phyloP scores from a whole-genome alignment of 208 protist genomes.

The Acanthamoeba lenticulata region DNA sequence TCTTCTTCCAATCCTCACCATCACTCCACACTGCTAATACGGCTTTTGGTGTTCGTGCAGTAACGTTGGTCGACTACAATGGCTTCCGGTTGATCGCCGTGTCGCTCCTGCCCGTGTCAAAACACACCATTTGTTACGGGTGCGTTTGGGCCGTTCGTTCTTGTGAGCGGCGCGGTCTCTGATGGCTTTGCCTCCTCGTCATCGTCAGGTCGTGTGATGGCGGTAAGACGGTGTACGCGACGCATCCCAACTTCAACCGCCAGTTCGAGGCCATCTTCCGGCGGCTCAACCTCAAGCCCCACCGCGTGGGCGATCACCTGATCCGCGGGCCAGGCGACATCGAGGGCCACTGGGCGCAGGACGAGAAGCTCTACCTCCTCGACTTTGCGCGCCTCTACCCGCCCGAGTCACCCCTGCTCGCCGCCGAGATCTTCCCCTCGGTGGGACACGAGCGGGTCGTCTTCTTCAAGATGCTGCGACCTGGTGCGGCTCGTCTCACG shows the following conservation, averaged over 20 bases:
- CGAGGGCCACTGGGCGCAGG: slow-evolving; percentile 60
- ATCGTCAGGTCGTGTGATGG: not conserved
- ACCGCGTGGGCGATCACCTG: not conserved
- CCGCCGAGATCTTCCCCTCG: not conserved
- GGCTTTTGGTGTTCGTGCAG: not conserved
- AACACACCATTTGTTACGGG: slow-evolving; percentile 39
- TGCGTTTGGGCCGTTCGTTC: not conserved
- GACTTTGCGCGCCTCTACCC: slow-evolving; percentile 55
- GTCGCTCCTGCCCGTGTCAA: not conserved
- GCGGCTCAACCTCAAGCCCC: slow-evolving; percentile 34
- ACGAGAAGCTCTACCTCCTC: slow-evolving; percentile 23
- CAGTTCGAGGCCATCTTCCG: slow-evolving; percentile 15
- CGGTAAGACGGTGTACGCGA: slow-evolving; percentile 26
- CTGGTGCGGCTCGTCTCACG: not conserved
- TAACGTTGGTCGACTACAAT: slow-evolving; percentile 34
- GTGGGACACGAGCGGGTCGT: not conserved
- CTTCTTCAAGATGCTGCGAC: slow-evolving; percentile 57
- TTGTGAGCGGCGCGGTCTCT: not conserved
- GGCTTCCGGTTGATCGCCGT: slow-evolving; percentile 11
- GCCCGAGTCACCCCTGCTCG: not conserved
- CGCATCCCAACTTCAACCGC: not conserved
- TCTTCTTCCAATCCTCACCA: not conserved
- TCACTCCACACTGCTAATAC: not conserved
- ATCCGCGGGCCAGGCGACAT: slow-evolving; percentile 53
- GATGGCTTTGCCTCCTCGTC: not conserved